Evolutionary conservation across 192 early-diverging fungal genomes (phyloP).

Genomic region (Podochytrium sp.): DNA sequence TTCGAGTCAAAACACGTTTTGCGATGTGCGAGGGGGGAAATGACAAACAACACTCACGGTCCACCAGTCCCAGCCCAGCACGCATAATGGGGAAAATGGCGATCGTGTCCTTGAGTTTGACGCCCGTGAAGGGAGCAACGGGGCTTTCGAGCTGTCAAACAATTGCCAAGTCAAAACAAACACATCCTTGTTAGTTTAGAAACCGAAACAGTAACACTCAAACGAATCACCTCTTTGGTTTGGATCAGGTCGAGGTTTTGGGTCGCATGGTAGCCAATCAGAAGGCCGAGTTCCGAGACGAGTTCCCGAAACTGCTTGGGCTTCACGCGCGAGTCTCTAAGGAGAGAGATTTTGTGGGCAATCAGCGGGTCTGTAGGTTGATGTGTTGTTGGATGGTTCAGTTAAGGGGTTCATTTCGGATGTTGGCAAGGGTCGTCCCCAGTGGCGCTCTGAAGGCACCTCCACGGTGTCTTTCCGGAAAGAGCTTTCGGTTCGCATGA

Average conservation of each 20-base stretch:
- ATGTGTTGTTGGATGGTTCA: background rate
- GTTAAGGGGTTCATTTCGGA: background rate
- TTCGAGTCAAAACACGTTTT: no score
- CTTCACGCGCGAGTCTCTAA: slow-evolving; percentile 32
- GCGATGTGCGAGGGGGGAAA: background rate
- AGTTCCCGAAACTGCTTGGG: slow-evolving; percentile 49
- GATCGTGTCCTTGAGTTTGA: slow-evolving; percentile 42
- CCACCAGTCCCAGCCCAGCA: slow-evolving; percentile 36
- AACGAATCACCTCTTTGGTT: slow-evolving; percentile 28
- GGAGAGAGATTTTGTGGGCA: slow-evolving; percentile 43
- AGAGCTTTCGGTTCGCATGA: background rate
- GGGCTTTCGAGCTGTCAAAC: slow-evolving; percentile 25
- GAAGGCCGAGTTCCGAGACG: slow-evolving; percentile 38
- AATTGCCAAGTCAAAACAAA: background rate
- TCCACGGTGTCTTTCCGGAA: background rate
- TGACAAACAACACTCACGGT: slow-evolving; percentile 11
- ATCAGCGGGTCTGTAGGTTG: slow-evolving; percentile 38
- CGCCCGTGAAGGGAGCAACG: slow-evolving; percentile 33
- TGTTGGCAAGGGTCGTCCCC: background rate
- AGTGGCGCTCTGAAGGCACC: background rate
- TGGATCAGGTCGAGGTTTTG: slow-evolving; percentile 39
- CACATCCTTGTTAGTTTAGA: background rate
- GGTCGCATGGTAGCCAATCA: slow-evolving; percentile 43
- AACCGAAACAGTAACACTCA: background rate
- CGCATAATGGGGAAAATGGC: slow-evolving; percentile 51